Evolutionary conservation across 2,329 filamentous ascomycete species (phyloP).

Genomic region (Chrysoporthe austroafricana): DNA sequence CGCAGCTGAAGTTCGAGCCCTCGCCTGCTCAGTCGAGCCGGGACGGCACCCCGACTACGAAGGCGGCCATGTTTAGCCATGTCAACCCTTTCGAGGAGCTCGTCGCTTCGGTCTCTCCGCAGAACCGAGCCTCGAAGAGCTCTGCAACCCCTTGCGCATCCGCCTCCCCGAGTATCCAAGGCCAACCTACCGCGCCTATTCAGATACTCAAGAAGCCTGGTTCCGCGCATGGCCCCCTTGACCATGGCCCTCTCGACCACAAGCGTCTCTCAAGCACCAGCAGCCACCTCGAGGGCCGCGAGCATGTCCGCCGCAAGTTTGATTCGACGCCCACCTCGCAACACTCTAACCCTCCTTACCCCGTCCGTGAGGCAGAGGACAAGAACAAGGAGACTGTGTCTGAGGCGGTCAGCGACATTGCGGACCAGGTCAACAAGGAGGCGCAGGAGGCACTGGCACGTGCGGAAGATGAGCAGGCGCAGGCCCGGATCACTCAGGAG

Average conservation of each 20-base stretch:
- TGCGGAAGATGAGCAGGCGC: conserved; percentile 53
- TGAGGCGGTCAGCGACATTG: conserved; percentile 70
- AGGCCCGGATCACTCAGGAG: conserved; percentile 53
- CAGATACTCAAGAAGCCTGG: conserved; percentile 48
- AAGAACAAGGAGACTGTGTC: conserved; percentile 68
- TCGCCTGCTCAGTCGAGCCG: conserved; percentile 33
- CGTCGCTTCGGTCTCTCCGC: conserved; percentile 36
- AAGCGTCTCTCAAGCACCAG: conserved; percentile 37
- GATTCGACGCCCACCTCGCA: conserved; percentile 40
- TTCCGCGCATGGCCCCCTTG: conserved; percentile 44
- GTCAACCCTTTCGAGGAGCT: conserved; percentile 49
- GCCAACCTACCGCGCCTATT: conserved; percentile 32
- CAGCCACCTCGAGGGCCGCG: conserved; percentile 25
- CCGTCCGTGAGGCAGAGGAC: conserved; percentile 24
- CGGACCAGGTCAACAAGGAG: conserved; percentile 53
- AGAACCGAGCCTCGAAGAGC: conserved; percentile 35
- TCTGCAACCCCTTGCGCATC: conserved; percentile 48
- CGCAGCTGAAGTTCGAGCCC: conserved; percentile 34
- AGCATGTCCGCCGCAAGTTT: conserved; percentile 39
- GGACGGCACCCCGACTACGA: conserved; percentile 36
- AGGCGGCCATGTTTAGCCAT: conserved; percentile 40
- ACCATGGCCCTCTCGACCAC: conserved; percentile 46
- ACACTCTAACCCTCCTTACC: conserved; percentile 26
- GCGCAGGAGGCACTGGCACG: conserved; percentile 69
- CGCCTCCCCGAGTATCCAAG: conserved; percentile 48